Percentiles rank a stretch among this genome's conserved stretches.
These are phyloP conservation scores for Penicillium crystallinum DNA, from an alignment of 495 filamentous ascomycete species.

Conservation along the genomic window DNA sequence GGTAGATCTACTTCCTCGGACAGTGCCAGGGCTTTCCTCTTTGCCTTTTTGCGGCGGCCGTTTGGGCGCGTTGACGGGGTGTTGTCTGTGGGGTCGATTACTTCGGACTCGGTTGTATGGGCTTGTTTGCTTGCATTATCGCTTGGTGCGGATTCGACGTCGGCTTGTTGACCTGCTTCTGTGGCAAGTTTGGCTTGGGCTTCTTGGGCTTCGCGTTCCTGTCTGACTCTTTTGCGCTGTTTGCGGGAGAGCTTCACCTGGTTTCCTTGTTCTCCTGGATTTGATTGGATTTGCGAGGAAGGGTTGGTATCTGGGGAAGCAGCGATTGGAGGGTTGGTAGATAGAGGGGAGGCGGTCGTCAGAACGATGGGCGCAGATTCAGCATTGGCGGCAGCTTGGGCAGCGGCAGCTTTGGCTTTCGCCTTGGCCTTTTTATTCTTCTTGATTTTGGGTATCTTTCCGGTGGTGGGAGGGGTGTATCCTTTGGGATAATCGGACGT, in stretches of 20 bases:
- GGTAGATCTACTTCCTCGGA: neutral
- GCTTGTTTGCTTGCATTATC: neutral
- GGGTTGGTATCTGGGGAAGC: neutral
- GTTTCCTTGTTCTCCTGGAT: neutral
- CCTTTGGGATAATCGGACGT: neutral
- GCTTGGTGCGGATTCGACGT: neutral
- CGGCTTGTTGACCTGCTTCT: neutral
- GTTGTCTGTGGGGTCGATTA: neutral
- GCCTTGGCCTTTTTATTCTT: conserved; percentile 12
- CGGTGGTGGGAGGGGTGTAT: neutral
- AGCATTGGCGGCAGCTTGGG: neutral
- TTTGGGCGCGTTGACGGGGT: neutral
- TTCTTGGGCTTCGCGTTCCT: neutral
- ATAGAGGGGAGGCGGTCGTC: neutral
- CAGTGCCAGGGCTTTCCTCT: neutral
- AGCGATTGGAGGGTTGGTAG: neutral
- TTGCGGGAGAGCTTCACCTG: neutral
- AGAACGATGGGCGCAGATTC: neutral
- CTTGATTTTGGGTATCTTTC: conserved; percentile 4
- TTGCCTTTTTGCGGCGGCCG: neutral
- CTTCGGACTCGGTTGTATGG: neutral
- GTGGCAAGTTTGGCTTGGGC: neutral
- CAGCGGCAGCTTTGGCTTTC: conserved; percentile 16
- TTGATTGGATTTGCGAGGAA: neutral
- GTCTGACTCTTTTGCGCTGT: neutral